These are phyloP conservation scores for Tulasnella sp. DNA, from an alignment of 768 basidiomycete genomes.

Conservation along the genomic window DNA sequence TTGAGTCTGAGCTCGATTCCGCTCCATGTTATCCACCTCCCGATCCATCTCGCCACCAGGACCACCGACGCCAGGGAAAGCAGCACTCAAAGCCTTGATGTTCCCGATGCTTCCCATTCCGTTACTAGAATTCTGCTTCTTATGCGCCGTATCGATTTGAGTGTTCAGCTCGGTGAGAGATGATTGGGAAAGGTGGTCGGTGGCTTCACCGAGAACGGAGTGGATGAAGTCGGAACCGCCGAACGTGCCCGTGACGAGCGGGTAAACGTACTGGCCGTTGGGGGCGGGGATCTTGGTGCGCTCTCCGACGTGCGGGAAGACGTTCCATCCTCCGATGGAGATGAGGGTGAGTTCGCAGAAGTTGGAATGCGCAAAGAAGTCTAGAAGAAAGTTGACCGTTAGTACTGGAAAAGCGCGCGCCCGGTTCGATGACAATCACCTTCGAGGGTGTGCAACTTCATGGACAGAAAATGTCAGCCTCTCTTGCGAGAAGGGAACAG, in stretches of 20 bases:
- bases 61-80: slow-evolving; percentile 59
- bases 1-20: slow-evolving; percentile 60
- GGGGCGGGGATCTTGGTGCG: slow-evolving; percentile 63
- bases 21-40: slow-evolving; percentile 73
- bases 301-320: slow-evolving; percentile 89
- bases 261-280: slow-evolving; percentile 73
- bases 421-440: not conserved
- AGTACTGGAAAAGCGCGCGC: not conserved
- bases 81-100: slow-evolving; percentile 57
- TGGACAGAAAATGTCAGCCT: not conserved
- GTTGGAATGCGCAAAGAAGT: slow-evolving; percentile 44
- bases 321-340: slow-evolving; percentile 69
- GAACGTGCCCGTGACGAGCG: slow-evolving; percentile 82
- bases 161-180: slow-evolving; percentile 87
- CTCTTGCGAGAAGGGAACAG: not conserved
- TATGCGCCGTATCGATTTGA: slow-evolving; percentile 65
- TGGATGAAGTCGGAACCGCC: slow-evolving; percentile 79
- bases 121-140: not conserved
- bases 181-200: slow-evolving; percentile 62
- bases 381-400: slow-evolving; percentile 31
- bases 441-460: slow-evolving; percentile 33
- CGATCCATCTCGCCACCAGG: slow-evolving; percentile 74
- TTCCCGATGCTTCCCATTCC: slow-evolving; percentile 40
- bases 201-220: slow-evolving; percentile 72
- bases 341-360: slow-evolving; percentile 81